Evolutionary conservation across 192 early-diverging fungal genomes (phyloP).

Genomic region (Podila epigama): DNA sequence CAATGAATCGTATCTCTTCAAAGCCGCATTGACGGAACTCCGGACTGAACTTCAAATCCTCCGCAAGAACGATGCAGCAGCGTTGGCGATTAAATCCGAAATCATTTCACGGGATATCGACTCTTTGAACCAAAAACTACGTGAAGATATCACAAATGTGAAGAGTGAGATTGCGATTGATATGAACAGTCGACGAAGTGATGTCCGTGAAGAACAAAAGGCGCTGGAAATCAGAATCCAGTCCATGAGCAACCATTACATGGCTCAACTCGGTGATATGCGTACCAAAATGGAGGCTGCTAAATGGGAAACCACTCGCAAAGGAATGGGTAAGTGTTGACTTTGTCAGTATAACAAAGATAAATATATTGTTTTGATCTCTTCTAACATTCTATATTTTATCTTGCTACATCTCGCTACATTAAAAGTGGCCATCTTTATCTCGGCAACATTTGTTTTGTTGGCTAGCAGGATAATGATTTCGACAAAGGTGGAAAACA

Average conservation of each 20-base stretch:
- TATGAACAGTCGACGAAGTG: slow-evolving; percentile 88
- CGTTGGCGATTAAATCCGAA: slow-evolving; percentile 76
- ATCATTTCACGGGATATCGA: slow-evolving; percentile 82
- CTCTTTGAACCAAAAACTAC: slow-evolving; percentile 71
- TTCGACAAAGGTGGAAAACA: slow-evolving; percentile 28
- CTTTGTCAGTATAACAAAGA: no score
- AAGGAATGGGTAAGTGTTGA: slow-evolving; percentile 71
- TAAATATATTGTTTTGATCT: no score
- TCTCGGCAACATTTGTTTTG: slow-evolving; percentile 37
- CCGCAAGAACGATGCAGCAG: slow-evolving; percentile 78
- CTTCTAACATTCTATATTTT: background rate
- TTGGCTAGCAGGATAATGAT: slow-evolving; percentile 46
- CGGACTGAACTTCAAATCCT: slow-evolving; percentile 78
- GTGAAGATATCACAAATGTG: slow-evolving; percentile 80
- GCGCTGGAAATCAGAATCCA: slow-evolving; percentile 80
- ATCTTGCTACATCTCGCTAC: background rate
- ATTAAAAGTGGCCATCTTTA: slow-evolving; percentile 32
- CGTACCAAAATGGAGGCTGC: slow-evolving; percentile 90
- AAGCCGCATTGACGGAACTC: slow-evolving; percentile 83
- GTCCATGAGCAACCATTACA: slow-evolving; percentile 85
- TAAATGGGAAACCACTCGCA: slow-evolving; percentile 83
- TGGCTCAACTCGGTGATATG: slow-evolving; percentile 81
- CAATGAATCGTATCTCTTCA: slow-evolving; percentile 85
- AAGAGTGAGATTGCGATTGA: slow-evolving; percentile 90
- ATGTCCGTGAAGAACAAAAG: slow-evolving; percentile 81